These are phyloP conservation scores for Biscogniauxia sp. DNA, from an alignment of 2,329 filamentous ascomycete species.

Conservation along the genomic window DNA sequence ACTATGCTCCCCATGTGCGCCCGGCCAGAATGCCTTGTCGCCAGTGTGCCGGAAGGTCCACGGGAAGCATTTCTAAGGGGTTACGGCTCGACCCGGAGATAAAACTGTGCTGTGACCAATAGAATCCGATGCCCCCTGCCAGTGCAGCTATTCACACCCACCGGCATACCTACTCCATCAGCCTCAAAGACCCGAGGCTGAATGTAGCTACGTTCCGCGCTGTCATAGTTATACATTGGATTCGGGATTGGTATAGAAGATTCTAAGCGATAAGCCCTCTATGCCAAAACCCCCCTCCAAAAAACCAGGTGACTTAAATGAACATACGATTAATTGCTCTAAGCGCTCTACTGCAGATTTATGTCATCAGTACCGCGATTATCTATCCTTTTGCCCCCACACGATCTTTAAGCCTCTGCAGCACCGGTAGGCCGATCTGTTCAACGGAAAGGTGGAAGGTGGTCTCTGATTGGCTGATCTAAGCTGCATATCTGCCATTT, in stretches of 20 bases:
- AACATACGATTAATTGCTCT: neutral
- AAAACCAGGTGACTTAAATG: too few species aligned
- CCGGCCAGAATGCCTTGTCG: neutral
- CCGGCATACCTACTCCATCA: too few species aligned
- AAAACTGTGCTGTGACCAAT: neutral
- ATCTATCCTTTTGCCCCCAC: slow-evolving; percentile 5
- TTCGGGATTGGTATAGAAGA: too few species aligned
- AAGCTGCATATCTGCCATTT: slow-evolving; percentile 16
- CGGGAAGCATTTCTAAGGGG: neutral
- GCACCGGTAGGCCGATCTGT: slow-evolving; percentile 1
- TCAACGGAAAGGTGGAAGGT: neutral
- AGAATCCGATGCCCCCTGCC: neutral
- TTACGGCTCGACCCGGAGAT: neutral
- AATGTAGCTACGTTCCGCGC: neutral
- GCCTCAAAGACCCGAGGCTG: neutral
- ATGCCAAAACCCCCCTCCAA: too few species aligned
- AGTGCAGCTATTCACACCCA: neutral
- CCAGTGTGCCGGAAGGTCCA: neutral
- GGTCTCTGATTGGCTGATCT: slow-evolving; percentile 7
- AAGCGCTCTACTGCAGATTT: neutral
- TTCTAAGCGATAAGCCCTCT: too few species aligned
- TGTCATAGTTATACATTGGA: too few species aligned
- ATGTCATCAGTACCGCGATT: neutral
- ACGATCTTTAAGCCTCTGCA: slow-evolving; percentile 15
- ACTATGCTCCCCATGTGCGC: neutral